Base-by-base conservation (phyloP, 306 rosid genomes). In the Hippophae gyantsensis region DNA sequence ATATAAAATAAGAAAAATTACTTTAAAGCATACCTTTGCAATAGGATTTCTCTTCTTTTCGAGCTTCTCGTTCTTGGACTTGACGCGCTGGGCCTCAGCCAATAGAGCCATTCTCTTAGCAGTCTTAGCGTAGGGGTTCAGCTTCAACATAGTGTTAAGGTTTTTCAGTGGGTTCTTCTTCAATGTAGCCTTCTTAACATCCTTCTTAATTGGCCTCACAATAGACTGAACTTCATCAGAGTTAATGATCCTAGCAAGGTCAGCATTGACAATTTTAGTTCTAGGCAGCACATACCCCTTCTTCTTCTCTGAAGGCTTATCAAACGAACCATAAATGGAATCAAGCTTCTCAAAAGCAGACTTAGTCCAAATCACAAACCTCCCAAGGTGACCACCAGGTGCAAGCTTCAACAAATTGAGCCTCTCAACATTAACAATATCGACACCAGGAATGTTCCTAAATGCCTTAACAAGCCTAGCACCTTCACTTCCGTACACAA, bases 311-410 rank as follows among this genome's bases (percentile, higher is more conserved):
- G 76, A 69, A 2, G 56, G 43, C 61, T 69, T 75, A 14, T 75
- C 75, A 12, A 69, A 75, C 23, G 79, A 69, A 8, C 79, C 79
- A 25, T 75, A 75, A 26, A 75, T 75, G 2, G 79, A 69, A 57
- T 75, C 79, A 13, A 75, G 72, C 69, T 51, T 75, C 69, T 70
- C 76, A 7, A 75, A 70, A 32, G 79, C 79, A 7, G 76, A 70
- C 48, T 75, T 75, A 44, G 79, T 75, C 76, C 79, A 75, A 56
- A 75, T 62, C 47, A 75, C 79, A 52, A 70, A 75, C 62, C 79
- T 72, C 8, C 79, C 79, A 12, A 75, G 63, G 52, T 70, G 79
- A 3, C 79, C 79, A 60, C 79, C 79, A 2, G 75, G 79, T 8
- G 79, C 79, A 1, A 75, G 79, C 72, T 75, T 75, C 69, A 75